Percentiles rank a stretch among this genome's conserved stretches.
Conservation (phyloP, 805 yeast genomes). For the Ogataea degrootiae region DNA sequence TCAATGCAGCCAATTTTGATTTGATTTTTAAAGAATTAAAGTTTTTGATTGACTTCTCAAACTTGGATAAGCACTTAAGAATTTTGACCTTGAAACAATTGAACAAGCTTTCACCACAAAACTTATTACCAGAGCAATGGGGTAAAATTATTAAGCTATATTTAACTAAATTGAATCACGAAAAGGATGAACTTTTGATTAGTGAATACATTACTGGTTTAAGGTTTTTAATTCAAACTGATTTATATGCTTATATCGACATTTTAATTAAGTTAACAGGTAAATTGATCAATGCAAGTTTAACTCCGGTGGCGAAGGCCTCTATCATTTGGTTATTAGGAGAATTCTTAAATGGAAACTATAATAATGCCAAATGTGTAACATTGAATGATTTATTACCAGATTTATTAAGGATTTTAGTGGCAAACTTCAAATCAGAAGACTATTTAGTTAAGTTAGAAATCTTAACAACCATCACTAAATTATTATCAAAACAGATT, state of each 20-base stretch:
- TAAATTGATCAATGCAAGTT: slow-evolving; percentile 18
- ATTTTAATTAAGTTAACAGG: slow-evolving; percentile 48
- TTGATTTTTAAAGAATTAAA: slow-evolving; percentile 58
- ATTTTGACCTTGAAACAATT: slow-evolving; percentile 55
- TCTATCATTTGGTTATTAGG: slow-evolving; percentile 90
- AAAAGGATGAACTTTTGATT: slow-evolving; percentile 33
- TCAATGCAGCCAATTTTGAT: slow-evolving; percentile 47
- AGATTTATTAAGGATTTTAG: slow-evolving; percentile 62
- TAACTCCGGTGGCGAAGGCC: slow-evolving; percentile 53
- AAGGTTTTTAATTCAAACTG: slow-evolving; percentile 63
- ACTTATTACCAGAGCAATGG: slow-evolving; percentile 41
- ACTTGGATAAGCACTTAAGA: slow-evolving; percentile 21
- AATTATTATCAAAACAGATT: slow-evolving; percentile 54
- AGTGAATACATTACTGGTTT: slow-evolving; percentile 71
- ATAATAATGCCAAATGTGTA: slow-evolving; percentile 11
- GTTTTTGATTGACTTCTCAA: slow-evolving; percentile 39
- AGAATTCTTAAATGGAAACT: slow-evolving; percentile 47
- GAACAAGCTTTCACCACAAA: slow-evolving; percentile 20
- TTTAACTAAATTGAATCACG: slow-evolving; percentile 33
- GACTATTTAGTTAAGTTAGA: slow-evolving; percentile 60
- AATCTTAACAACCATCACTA: slow-evolving; percentile 68
- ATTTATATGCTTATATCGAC: slow-evolving; percentile 47
- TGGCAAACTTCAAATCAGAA: slow-evolving; percentile 51
- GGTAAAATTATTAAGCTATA: slow-evolving; percentile 60
- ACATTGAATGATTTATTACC: slow-evolving; percentile 49